Conservation (phyloP, 1,139 yeast species). For the Martiniozyma asiatica region DNA sequence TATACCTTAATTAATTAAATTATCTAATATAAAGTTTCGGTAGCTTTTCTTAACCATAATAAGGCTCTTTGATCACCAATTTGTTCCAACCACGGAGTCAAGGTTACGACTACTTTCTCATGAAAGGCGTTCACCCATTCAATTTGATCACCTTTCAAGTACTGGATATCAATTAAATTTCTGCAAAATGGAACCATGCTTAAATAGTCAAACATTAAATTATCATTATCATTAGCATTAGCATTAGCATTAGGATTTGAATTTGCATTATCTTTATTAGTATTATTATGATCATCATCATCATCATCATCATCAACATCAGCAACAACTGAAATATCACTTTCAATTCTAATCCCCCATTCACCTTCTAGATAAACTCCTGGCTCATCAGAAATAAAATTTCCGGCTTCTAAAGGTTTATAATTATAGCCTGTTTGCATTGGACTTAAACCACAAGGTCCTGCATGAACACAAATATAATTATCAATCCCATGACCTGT, state of each 20-base stretch:
- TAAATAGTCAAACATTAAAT: conserved; percentile 35
- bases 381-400: conserved; percentile 43
- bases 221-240: conserved; percentile 9
- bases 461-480: conserved; percentile 45
- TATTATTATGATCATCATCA: no score
- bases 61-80: conserved; percentile 25
- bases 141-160: conserved; percentile 30
- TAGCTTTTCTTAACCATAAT: conserved; percentile 40
- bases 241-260: no score
- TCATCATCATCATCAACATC: not conserved
- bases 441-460: conserved; percentile 39
- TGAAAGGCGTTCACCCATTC: conserved; percentile 43
- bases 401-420: conserved; percentile 30
- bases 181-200: conserved; percentile 45
- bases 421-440: conserved; percentile 21
- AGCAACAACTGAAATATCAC: conserved; percentile 31
- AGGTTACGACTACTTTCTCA: conserved; percentile 26
- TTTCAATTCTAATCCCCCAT: conserved; percentile 44
- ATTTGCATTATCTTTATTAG: conserved; percentile 14
- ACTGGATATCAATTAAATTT: conserved; percentile 30
- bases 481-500: conserved; percentile 53
- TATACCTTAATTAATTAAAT: not conserved
- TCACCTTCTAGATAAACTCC: conserved; percentile 42
- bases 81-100: conserved; percentile 21
- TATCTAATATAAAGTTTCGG: conserved; percentile 16